Conservation (phyloP, 1,284 basidiomycete genomes). For the Coniferiporia sulphurascens region DNA sequence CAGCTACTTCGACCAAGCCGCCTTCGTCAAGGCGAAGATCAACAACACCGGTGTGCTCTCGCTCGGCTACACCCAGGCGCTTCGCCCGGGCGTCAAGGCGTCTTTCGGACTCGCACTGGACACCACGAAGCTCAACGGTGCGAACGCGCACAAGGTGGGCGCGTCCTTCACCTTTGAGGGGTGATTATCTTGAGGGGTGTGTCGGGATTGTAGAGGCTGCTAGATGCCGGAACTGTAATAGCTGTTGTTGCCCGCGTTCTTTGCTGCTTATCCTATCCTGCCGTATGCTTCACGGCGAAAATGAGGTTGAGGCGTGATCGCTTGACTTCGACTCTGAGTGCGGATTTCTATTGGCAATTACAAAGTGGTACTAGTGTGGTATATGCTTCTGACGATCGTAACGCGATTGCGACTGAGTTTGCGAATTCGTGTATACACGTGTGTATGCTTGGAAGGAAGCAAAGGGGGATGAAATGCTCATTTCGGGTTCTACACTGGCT, state of each 20-base stretch:
- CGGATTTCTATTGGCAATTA: too few species aligned
- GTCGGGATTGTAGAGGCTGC: neutral
- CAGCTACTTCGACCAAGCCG: slow-evolving; percentile 82
- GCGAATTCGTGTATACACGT: too few species aligned
- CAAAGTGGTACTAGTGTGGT: too few species aligned
- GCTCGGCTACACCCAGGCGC: slow-evolving; percentile 87
- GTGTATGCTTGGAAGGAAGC: too few species aligned
- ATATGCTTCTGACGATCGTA: too few species aligned
- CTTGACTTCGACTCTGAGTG: too few species aligned
- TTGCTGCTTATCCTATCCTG: neutral
- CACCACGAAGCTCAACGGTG: slow-evolving; percentile 81
- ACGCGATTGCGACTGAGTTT: too few species aligned
- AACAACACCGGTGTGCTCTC: slow-evolving; percentile 92
- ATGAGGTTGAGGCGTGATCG: too few species aligned
- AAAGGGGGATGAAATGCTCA: too few species aligned
- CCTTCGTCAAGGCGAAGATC: slow-evolving; percentile 98
- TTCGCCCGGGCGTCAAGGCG: slow-evolving; percentile 94
- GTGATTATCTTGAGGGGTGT: slow-evolving; percentile 28
- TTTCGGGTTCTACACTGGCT: too few species aligned
- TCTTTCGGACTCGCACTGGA: slow-evolving; percentile 91
- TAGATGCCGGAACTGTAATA: neutral
- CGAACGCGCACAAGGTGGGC: slow-evolving; percentile 73
- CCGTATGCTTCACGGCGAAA: neutral
- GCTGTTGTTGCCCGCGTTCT: neutral
- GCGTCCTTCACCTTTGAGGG: slow-evolving; percentile 72